A percentile compares a stretch with the other conserved stretches of the same genome.
These are phyloP conservation scores for Phlebiopsis gigantea DNA, from an alignment of 768 basidiomycete genomes.

Conservation along the genomic window DNA sequence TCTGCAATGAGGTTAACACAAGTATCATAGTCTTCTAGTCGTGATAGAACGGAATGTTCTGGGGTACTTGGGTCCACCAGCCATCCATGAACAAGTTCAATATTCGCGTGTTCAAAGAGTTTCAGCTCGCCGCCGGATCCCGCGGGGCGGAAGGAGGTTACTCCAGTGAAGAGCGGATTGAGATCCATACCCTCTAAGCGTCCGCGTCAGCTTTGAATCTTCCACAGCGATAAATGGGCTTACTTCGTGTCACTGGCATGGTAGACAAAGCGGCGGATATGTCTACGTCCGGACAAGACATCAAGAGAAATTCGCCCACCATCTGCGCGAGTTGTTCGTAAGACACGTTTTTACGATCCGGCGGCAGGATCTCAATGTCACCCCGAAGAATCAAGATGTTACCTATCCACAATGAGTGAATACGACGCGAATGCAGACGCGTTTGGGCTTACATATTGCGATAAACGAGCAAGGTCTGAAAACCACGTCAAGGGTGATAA, in stretches of 20 bases:
- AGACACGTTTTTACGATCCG: conserved; percentile 61
- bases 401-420: conserved; percentile 36
- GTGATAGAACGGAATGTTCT: conserved; percentile 50
- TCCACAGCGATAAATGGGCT: conserved; percentile 21
- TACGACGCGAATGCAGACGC: background rate
- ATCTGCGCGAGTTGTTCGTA: conserved; percentile 83
- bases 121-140: conserved; percentile 72
- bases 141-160: conserved; percentile 61
- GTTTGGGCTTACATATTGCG: conserved; percentile 71
- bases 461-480: conserved; percentile 86
- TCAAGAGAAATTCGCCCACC: conserved; percentile 77
- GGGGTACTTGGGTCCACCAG: conserved; percentile 62
- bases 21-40: conserved; percentile 63
- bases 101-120: conserved; percentile 78
- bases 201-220: background rate
- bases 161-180: conserved; percentile 75
- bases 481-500: background rate
- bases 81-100: conserved; percentile 88
- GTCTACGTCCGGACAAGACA: conserved; percentile 50
- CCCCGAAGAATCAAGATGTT: conserved; percentile 88
- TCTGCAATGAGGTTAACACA: conserved; percentile 73
- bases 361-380: conserved; percentile 68
- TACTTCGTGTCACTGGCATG: conserved; percentile 52
- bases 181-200: conserved; percentile 78
- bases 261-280: conserved; percentile 69